Base-by-base conservation (phyloP, 2,329 filamentous ascomycete genomes). In the Paraconiothyrium brasiliense region DNA sequence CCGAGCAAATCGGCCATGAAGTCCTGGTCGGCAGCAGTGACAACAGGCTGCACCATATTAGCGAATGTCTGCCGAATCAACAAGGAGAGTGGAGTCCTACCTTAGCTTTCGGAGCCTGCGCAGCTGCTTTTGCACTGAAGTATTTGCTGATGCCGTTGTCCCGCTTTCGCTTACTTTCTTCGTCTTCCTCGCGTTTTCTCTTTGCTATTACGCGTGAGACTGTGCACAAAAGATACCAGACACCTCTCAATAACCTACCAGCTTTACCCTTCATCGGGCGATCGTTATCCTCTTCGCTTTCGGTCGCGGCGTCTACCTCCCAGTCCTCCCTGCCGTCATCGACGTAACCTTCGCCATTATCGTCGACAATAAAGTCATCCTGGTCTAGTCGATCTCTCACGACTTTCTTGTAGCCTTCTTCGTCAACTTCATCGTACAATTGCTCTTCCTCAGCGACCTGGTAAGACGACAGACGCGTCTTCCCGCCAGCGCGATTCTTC, bases 301-400 rank as follows among this genome's bases (percentile, higher is more conserved):
- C 76, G 30, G 64, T 90, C 86, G 77, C 90, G 87, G 78, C 91
- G 84, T 94, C 94, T 94, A 71, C 74, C 50, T 79, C 77, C 78
- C 78, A 80, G 50, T 80, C 78, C 63, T 98, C 95, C 80, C 95
- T 90, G 63, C 95, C 95, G 75, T 98, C 95, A 77, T 98, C 94
- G 67, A 93, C 94, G 74, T 99, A 99, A 41, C 95, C 94, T 76
- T 94, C 93, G 74, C 94, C 94, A 82, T 97, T 97, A 82, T 99
- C 95, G 82, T 98, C 95, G 62, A 99, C 94, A 56, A 99, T 94
- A 74, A 99, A 99, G 81, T 99, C 95, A 72, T 99, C 95, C 73
- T 97, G 86, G 75, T 98, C 92, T 55, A 99, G 84, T 50, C 95
- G 90, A 59, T 90, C 89, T 46, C 95, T 88, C 14, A 99, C 93